Evolutionary conservation across 129 eudicot genomes (phyloP).

Genomic region (Lactuca sativa): DNA sequence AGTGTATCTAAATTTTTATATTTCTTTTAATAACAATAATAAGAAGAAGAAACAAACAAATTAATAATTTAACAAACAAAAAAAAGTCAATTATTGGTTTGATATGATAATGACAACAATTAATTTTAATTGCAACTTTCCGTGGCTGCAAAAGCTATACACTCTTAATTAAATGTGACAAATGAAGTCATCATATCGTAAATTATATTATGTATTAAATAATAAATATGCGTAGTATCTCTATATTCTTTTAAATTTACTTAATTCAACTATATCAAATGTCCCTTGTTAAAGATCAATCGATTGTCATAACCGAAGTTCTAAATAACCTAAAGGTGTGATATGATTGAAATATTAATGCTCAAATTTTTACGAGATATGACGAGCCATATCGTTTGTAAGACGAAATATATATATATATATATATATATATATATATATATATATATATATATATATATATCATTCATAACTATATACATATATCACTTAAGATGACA

Average conservation of each 20-base stretch:
- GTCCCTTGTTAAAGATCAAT: conserved; percentile 13
- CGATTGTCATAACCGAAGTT: background rate
- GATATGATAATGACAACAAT: background rate
- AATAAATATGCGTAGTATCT: background rate
- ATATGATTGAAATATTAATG: too few relatives aligned
- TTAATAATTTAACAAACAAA: background rate
- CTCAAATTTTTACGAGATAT: too few relatives aligned
- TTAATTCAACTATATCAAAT: conserved; percentile 5
- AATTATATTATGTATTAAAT: background rate
- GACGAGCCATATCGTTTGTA: too few relatives aligned
- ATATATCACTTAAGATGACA: too few relatives aligned
- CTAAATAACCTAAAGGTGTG: too few relatives aligned
- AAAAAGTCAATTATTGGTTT: conserved; percentile 6
- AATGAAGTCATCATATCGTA: background rate
- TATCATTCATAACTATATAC: too few relatives aligned
- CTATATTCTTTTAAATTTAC: background rate
- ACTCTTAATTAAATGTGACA: background rate
- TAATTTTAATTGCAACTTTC: conserved; percentile 8
- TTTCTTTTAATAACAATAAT: background rate
- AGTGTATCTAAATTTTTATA: background rate
- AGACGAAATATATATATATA: too few relatives aligned
- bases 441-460: too few relatives aligned
- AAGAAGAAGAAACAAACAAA: background rate
- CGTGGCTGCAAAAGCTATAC: conserved; percentile 1
- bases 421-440: too few relatives aligned